These are phyloP conservation scores for Apocynum venetum DNA, from an alignment of 257 asterid genomes.

Conservation along the genomic window DNA sequence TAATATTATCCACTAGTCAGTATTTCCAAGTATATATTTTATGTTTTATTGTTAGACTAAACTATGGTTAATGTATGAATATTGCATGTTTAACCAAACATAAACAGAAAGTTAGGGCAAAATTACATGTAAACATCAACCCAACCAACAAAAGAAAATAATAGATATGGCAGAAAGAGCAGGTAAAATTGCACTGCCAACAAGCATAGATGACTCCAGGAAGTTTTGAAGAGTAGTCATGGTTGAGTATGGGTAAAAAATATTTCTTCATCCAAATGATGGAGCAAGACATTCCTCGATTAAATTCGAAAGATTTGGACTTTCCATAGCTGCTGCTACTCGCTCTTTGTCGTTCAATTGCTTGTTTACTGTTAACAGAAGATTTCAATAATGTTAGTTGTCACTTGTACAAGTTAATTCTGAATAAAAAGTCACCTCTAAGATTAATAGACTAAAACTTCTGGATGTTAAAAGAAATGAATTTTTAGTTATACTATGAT, in stretches of 20 bases:
- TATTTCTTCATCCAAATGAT: slow-evolving; percentile 38
- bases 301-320: slow-evolving; percentile 68
- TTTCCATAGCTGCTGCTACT: slow-evolving; percentile 92
- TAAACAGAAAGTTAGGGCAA: background rate
- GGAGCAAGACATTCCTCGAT: slow-evolving; percentile 90
- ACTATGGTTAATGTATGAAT: background rate
- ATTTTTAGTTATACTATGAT: too few species aligned
- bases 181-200: background rate
- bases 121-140: background rate
- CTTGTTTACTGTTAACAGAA: slow-evolving; percentile 63
- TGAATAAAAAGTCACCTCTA: background rate
- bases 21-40: background rate
- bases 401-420: background rate
- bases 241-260: background rate
- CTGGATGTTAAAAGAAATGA: background rate
- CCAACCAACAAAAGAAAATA: background rate
- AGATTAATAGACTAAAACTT: background rate
- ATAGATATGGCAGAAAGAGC: background rate
- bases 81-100: background rate
- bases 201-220: background rate
- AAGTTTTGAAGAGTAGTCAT: too few species aligned
- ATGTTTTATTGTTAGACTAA: background rate
- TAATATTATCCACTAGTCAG: too few species aligned
- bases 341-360: slow-evolving; percentile 97
- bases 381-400: background rate